A percentile compares a stretch with the other conserved stretches of the same genome.
These are phyloP conservation scores for Penicillium sp. DNA, from an alignment of 2,329 filamentous ascomycete species.

Conservation along the genomic window DNA sequence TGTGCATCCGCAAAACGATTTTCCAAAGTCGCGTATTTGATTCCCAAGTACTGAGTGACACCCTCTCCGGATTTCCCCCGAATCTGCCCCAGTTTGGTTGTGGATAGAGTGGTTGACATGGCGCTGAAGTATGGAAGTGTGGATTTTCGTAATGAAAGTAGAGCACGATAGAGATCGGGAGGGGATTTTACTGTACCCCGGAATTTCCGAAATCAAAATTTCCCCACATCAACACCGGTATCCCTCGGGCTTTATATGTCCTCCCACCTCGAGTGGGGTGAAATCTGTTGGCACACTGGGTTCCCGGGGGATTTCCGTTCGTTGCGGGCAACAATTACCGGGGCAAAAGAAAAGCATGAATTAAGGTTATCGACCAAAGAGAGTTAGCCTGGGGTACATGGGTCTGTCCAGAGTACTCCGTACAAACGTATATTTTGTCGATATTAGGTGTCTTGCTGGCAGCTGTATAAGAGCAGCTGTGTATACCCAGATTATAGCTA, in stretches of 20 bases:
- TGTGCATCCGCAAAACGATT: constrained; percentile 45
- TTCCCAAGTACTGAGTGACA: constrained; percentile 43
- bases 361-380: background rate
- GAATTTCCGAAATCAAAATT: background rate
- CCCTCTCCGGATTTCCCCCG: constrained; percentile 35
- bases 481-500: too few species aligned
- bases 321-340: background rate
- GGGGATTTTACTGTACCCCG: background rate
- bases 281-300: background rate
- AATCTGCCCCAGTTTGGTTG: constrained; percentile 38
- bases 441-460: background rate
- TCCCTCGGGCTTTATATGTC: background rate
- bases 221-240: background rate
- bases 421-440: background rate
- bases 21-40: constrained; percentile 47
- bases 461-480: background rate
- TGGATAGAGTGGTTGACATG: constrained; percentile 27
- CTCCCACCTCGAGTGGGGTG: background rate
- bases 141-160: background rate
- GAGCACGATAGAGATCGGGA: too few species aligned
- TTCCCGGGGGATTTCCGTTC: constrained; percentile 6
- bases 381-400: background rate
- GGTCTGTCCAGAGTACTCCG: too few species aligned
- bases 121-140: background rate
- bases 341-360: background rate